phyloP scores from a whole-genome alignment of 1,284 basidiomycete species.

The Trichosporon asahii region DNA sequence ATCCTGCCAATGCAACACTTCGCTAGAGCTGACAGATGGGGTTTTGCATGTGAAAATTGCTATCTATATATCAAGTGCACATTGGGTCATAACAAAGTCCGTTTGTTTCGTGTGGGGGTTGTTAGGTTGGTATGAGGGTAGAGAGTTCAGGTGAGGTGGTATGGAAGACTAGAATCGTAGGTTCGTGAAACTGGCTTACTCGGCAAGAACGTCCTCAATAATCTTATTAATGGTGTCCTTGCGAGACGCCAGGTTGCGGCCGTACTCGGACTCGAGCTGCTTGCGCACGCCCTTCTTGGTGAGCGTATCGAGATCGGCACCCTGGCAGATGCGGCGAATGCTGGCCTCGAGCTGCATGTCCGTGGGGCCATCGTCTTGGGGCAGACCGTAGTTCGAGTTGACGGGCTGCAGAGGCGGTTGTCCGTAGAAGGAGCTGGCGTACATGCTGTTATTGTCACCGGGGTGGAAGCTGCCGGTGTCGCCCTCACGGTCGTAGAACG shows the following conservation, averaged over 20 bases:
- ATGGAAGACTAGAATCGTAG: not conserved
- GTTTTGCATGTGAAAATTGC: conserved; percentile 9
- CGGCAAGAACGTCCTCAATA: conserved; percentile 49
- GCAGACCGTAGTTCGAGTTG: conserved; percentile 13
- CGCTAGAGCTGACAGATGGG: conserved; percentile 1
- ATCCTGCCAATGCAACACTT: not conserved
- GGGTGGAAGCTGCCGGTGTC: conserved; percentile 15
- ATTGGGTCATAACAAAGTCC: conserved; percentile 11
- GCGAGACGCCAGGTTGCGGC: conserved; percentile 51
- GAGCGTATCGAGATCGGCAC: conserved; percentile 77
- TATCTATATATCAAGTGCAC: conserved; percentile 11
- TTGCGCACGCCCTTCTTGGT: conserved; percentile 85
- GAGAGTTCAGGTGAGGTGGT: not conserved
- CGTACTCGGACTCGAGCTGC: conserved; percentile 72
- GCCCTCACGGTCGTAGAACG: conserved; percentile 28
- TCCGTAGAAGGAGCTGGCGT: conserved; percentile 33
- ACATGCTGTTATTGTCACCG: conserved; percentile 26
- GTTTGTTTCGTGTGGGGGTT: conserved; percentile 8
- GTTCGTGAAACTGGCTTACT: not conserved
- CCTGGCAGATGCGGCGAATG: conserved; percentile 66
- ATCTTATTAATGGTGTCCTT: conserved; percentile 53
- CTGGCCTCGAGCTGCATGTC: conserved; percentile 69
- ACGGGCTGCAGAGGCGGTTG: conserved; percentile 28
- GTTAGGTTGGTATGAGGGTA: not conserved
- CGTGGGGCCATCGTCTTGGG: conserved; percentile 52